Percentiles rank a stretch among this genome's conserved stretches.
Evolutionary conservation across 257 asterid genomes (phyloP).

Genomic region (Nicotiana knightiana): DNA sequence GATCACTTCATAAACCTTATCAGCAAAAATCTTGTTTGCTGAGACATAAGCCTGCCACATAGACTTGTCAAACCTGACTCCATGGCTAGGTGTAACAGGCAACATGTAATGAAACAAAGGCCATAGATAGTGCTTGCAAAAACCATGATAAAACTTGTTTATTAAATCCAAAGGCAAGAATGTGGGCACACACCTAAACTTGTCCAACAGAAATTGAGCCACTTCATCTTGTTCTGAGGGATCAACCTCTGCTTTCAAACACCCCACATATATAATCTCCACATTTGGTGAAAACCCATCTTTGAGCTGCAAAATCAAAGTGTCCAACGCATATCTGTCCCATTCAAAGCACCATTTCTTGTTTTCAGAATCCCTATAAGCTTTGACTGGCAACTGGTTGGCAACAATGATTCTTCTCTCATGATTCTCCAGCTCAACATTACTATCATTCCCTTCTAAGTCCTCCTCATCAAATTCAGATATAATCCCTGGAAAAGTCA

Average conservation of each 20-base stretch:
- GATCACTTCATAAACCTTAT: slow-evolving; percentile 73
- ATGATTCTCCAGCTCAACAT: not conserved
- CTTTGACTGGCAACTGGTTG: slow-evolving; percentile 68
- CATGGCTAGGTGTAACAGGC: slow-evolving; percentile 60
- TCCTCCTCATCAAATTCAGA: slow-evolving; percentile 34
- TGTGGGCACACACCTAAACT: slow-evolving; percentile 78
- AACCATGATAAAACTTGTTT: slow-evolving; percentile 65
- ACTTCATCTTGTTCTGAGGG: slow-evolving; percentile 64
- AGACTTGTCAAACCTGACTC: slow-evolving; percentile 64
- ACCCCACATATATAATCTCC: slow-evolving; percentile 64
- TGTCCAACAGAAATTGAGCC: slow-evolving; percentile 49
- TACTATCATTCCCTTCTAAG: not conserved
- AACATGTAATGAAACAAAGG: slow-evolving; percentile 84
- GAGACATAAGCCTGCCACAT: slow-evolving; percentile 76
- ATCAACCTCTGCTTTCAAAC: slow-evolving; percentile 50
- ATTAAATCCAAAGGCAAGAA: slow-evolving; percentile 50
- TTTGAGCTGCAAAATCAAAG: slow-evolving; percentile 54
- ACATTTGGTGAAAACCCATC: slow-evolving; percentile 58
- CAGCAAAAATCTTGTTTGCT: slow-evolving; percentile 77
- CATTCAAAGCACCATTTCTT: slow-evolving; percentile 62
- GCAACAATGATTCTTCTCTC: slow-evolving; percentile 54
- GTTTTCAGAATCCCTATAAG: slow-evolving; percentile 8
- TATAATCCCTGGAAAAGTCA: slow-evolving; percentile 60
- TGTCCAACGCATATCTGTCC: slow-evolving; percentile 68
- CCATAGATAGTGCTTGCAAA: slow-evolving; percentile 79